A percentile compares a stretch with the other conserved stretches of the same genome.
phyloP scores from a whole-genome alignment of 2,329 filamentous ascomycete genomes.

The Pseudogymnoascus sp. region DNA sequence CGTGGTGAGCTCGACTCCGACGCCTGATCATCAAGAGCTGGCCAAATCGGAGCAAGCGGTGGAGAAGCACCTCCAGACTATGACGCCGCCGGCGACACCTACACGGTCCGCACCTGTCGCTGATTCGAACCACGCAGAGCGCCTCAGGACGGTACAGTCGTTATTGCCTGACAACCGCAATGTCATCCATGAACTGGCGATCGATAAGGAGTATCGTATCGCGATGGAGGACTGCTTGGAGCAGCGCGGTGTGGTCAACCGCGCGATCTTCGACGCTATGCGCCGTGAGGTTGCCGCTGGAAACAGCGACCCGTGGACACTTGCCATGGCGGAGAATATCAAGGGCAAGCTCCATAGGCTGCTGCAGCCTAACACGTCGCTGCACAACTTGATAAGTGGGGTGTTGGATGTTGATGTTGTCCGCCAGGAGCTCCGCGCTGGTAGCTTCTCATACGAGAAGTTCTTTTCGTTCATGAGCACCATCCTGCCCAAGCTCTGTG shows the following conservation, averaged over 20 bases:
- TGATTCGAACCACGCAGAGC: conserved; percentile 21
- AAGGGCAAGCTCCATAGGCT: conserved; percentile 65
- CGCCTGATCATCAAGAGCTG: conserved; percentile 35
- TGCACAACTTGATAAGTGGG: conserved; percentile 68
- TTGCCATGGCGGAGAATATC: conserved; percentile 64
- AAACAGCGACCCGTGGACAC: conserved; percentile 58
- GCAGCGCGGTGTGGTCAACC: conserved; percentile 53
- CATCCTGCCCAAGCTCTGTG: conserved; percentile 71
- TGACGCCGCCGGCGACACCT: conserved; percentile 48
- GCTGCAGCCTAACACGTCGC: conserved; percentile 61
- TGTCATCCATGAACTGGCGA: conserved; percentile 70
- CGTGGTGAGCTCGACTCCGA: conserved; percentile 37
- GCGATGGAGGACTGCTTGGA: conserved; percentile 53
- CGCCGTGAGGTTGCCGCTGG: conserved; percentile 54
- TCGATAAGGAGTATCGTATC: conserved; percentile 71
- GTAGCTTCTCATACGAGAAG: conserved; percentile 71
- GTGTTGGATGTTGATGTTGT: conserved; percentile 68
- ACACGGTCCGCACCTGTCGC: conserved; percentile 19
- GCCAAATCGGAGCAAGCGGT: conserved; percentile 35
- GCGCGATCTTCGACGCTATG: conserved; percentile 52
- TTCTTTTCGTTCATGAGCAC: conserved; percentile 72
- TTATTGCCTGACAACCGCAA: conserved; percentile 64
- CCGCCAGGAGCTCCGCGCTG: conserved; percentile 58
- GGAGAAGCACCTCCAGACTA: conserved; percentile 38
- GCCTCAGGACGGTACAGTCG: conserved; percentile 32